Evolutionary conservation across 192 early-diverging fungal species (phyloP), one percentile per base, ranked within the genome.

Genomic region (Coemansia sp.): DNA sequence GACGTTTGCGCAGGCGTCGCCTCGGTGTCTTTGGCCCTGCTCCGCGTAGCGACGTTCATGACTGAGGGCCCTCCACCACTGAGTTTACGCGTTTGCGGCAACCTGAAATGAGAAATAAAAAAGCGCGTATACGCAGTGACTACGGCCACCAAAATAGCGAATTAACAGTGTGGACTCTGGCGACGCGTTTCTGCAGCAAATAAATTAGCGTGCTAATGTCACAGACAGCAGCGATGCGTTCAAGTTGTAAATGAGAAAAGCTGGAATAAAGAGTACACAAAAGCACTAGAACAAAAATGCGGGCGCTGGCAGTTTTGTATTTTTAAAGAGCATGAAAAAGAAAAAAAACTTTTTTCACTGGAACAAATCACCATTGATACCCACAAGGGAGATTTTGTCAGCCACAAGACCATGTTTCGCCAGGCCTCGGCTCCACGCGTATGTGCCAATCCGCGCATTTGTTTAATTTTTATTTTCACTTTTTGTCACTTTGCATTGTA

Each of bases 41-140:
- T 60, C 22, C 70, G 75, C 38, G 69, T 72, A 62, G 66, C 66
- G 46, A 72, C 70, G 36, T 72, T 68, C 75, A 78, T 78, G 60
- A 17, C 28, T 31, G 28, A 31, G 28, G 28, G 28, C 28, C 28
- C 25, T 28, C 25, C 31, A 28, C 31, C 52, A 54, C 52, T 7
- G 28, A 5, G 28, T 31, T 31, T 54, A 54, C 52, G 52, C 52
- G 52, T 54, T 28, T 54, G 52, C 25, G n/a, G 17, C 14, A 54
- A 54, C 23, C 25, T n/a, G 52, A 23, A n/a, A 21, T 26, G 25
- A 54, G 31, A 28, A 54, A 54, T 54, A 54, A 23, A 54, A 54
- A 25, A 31, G 28, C 28, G 28, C 28, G 28, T 31, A 31, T 31
- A 31, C 28, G 28, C 28, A 31, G 28, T 31, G 28, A 31, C 28